Evolutionary conservation across 306 rosid genomes (phyloP).

Genomic region (Calophaca sinica): DNA sequence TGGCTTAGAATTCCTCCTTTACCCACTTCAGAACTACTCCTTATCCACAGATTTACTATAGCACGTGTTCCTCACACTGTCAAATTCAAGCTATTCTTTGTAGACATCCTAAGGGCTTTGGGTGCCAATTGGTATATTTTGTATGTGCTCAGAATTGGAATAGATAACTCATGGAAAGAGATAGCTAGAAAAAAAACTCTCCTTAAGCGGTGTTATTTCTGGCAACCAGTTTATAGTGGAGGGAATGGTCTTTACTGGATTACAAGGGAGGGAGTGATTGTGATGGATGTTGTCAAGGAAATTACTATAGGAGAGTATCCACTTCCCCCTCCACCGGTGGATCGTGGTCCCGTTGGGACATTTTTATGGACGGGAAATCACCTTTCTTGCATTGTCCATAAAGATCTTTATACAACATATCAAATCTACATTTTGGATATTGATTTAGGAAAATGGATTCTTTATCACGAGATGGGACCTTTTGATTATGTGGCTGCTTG

Average conservation of each 20-base stretch:
- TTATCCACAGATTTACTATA: not conserved
- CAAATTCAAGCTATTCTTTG: too few species aligned
- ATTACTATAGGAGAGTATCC: not conserved
- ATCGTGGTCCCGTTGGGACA: too few species aligned
- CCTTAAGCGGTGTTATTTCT: not conserved
- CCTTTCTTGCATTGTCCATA: too few species aligned
- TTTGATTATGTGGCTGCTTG: too few species aligned
- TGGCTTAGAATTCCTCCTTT: not conserved
- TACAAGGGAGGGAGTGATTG: not conserved
- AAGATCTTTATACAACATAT: too few species aligned
- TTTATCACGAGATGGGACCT: too few species aligned
- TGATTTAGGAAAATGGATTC: too few species aligned
- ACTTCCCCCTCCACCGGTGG: too few species aligned
- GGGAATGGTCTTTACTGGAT: conserved; percentile 3
- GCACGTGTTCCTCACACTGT: too few species aligned
- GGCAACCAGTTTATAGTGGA: not conserved
- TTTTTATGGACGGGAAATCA: too few species aligned
- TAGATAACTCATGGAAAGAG: conserved; percentile 11
- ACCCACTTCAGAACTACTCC: not conserved
- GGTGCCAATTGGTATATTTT: not conserved
- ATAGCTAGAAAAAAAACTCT: not conserved
- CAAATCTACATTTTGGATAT: too few species aligned
- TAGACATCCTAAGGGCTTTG: not conserved
- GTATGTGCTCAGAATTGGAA: conserved; percentile 1
- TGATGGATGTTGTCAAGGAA: conserved; percentile 3